phyloP scores from a whole-genome alignment of 441 rosid species.

The Croton laevigatus region DNA sequence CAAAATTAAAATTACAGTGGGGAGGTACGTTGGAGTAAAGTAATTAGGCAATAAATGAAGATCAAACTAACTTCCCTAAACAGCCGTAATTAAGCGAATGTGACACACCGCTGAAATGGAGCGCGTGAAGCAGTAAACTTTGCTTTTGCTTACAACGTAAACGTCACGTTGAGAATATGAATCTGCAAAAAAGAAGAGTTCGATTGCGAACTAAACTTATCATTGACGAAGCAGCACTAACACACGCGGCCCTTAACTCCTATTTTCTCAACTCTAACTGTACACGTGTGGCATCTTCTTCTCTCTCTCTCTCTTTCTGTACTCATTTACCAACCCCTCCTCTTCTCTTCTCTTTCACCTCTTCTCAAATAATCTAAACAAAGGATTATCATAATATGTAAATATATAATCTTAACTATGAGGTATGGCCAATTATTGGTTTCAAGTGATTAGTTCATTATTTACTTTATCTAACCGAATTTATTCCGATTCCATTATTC shows the following conservation, averaged over 20 bases:
- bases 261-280: not conserved
- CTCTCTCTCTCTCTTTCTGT: not conserved
- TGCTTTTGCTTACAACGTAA: not conserved
- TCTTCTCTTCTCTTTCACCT: no score
- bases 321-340: no score
- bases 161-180: conserved; percentile 8
- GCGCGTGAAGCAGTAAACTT: conserved; percentile 1
- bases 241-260: conserved; percentile 2
- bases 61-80: not conserved
- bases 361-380: no score
- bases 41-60: no score
- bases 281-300: not conserved
- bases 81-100: not conserved
- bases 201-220: not conserved
- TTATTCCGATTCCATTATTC: no score
- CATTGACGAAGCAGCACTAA: not conserved
- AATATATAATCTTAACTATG: no score
- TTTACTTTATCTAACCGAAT: no score
- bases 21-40: no score
- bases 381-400: no score
- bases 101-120: not conserved
- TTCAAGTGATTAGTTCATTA: no score
- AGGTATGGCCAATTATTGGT: no score
- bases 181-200: conserved; percentile 7
- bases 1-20: no score